Evolutionary conservation across 139 green algal species (phyloP).

Genomic region (Desmodesmus armatus): DNA sequence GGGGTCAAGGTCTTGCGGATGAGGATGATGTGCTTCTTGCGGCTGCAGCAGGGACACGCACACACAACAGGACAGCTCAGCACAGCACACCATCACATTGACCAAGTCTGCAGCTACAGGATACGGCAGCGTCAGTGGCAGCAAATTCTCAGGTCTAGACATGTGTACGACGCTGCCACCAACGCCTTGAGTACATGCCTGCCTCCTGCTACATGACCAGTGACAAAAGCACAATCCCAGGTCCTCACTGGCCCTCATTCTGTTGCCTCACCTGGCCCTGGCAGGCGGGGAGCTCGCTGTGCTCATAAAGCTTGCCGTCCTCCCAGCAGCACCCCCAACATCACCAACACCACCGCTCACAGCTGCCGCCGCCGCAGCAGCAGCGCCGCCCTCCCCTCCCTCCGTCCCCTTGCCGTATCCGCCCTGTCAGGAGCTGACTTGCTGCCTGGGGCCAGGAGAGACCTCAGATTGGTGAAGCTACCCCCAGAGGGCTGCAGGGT

Average conservation of each 20-base stretch:
- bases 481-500: neutral
- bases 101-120: too few species aligned
- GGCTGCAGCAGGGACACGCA: too few species aligned
- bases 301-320: constrained; percentile 11
- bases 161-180: too few species aligned
- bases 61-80: too few species aligned
- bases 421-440: constrained; percentile 2
- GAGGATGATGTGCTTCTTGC: constrained; percentile 53
- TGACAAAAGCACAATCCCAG: neutral
- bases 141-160: too few species aligned
- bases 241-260: too few species aligned
- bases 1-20: constrained; percentile 69
- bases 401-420: neutral
- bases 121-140: too few species aligned
- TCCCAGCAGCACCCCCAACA: too few species aligned
- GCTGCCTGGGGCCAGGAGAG: neutral
- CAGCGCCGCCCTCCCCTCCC: neutral
- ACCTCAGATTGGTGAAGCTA: neutral
- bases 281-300: constrained; percentile 9
- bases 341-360: neutral
- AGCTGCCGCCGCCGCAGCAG: neutral
- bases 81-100: too few species aligned
- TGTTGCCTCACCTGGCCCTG: neutral
- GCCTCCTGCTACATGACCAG: too few species aligned
- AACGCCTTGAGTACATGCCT: too few species aligned